Conservation (phyloP, 2,329 filamentous ascomycete genomes). For the Lecanosticta acicola region DNA sequence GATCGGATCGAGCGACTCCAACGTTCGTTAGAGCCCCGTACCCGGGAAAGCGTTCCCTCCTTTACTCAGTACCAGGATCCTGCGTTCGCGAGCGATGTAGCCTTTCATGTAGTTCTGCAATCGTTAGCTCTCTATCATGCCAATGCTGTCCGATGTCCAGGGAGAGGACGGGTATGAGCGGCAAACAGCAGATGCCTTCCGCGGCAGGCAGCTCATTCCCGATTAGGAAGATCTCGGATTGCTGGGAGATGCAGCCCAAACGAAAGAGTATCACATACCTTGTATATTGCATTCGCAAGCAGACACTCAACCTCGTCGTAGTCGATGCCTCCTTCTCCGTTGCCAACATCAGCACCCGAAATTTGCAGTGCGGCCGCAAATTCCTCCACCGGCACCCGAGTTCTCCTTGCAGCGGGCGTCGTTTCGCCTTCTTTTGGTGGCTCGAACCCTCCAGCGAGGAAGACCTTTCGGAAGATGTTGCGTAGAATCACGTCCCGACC, state of each 20-base stretch:
- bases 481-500: conserved; percentile 86
- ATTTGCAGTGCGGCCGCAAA: conserved; percentile 81
- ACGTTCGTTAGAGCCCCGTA: conserved; percentile 60
- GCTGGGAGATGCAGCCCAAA: background rate
- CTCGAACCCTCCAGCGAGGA: conserved; percentile 75
- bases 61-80: conserved; percentile 89
- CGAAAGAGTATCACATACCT: conserved; percentile 51
- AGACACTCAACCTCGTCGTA: conserved; percentile 93
- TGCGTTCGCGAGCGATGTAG: conserved; percentile 87
- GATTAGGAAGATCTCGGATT: background rate
- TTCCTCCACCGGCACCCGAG: conserved; percentile 73
- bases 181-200: conserved; percentile 9
- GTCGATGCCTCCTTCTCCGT: conserved; percentile 62
- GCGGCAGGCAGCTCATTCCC: conserved; percentile 6
- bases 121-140: too few species aligned
- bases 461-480: conserved; percentile 89
- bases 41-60: conserved; percentile 80
- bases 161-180: background rate
- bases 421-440: conserved; percentile 59
- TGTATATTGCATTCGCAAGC: conserved; percentile 95
- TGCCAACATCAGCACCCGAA: conserved; percentile 47
- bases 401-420: conserved; percentile 58
- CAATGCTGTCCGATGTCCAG: too few species aligned
- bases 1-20: background rate
- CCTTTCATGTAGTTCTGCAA: conserved; percentile 87